Evolutionary conservation across 2,329 filamentous ascomycete species (phyloP).

Genomic region (Fusarium camptoceras): DNA sequence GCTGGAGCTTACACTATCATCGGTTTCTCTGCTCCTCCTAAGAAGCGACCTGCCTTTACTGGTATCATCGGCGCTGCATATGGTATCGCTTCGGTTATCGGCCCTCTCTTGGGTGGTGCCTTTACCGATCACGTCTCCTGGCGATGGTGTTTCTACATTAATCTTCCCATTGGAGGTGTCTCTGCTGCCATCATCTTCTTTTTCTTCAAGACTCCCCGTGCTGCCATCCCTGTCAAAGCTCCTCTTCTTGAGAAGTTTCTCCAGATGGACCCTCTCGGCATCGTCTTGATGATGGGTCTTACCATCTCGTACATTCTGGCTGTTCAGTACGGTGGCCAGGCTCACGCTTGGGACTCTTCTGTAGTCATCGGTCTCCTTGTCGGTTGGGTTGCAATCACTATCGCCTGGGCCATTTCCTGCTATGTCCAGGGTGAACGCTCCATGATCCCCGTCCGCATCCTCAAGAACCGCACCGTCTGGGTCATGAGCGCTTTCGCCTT

Average conservation of each 20-base stretch:
- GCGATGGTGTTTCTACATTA: slow-evolving; percentile 58
- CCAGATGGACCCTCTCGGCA: slow-evolving; percentile 62
- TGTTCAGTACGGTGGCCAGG: slow-evolving; percentile 61
- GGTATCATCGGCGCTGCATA: slow-evolving; percentile 54
- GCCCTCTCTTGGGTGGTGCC: slow-evolving; percentile 53
- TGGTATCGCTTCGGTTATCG: slow-evolving; percentile 53
- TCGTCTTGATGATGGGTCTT: slow-evolving; percentile 58
- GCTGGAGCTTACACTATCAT: slow-evolving; percentile 64
- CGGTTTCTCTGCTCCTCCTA: slow-evolving; percentile 55
- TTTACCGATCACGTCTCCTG: slow-evolving; percentile 54
- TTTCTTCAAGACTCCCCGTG: slow-evolving; percentile 57
- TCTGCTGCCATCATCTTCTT: slow-evolving; percentile 52
- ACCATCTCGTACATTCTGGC: slow-evolving; percentile 59
- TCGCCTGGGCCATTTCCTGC: slow-evolving; percentile 53
- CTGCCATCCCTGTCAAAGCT: slow-evolving; percentile 53
- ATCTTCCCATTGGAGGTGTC: slow-evolving; percentile 53
- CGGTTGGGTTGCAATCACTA: slow-evolving; percentile 51
- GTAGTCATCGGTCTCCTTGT: slow-evolving; percentile 58
- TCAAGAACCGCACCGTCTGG: slow-evolving; percentile 54
- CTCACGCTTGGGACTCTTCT: slow-evolving; percentile 56
- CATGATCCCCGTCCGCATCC: slow-evolving; percentile 56
- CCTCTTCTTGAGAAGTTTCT: slow-evolving; percentile 58
- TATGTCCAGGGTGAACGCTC: slow-evolving; percentile 59
- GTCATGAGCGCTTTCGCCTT: slow-evolving; percentile 56
- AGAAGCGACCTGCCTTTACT: slow-evolving; percentile 53